phyloP scores from a whole-genome alignment of 192 early-diverging fungal species.

The Lunasporangiospora selenospora region DNA sequence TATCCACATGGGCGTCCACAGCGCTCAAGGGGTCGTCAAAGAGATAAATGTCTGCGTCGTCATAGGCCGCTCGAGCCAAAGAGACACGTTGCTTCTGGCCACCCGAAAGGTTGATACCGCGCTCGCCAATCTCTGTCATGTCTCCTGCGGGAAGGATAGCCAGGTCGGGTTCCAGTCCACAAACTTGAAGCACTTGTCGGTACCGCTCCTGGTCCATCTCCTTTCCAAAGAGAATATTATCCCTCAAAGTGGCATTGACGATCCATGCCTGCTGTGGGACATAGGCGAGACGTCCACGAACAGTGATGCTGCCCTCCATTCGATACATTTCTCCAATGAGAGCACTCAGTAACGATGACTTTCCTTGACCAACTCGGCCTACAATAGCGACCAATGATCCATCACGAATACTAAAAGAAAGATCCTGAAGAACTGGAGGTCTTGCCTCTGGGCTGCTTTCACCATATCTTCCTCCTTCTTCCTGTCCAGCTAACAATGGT shows the following conservation, averaged over 20 bases:
- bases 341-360: slow-evolving; percentile 51
- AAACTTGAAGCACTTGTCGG: slow-evolving; percentile 69
- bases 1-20: slow-evolving; percentile 66
- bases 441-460: no score
- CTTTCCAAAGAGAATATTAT: slow-evolving; percentile 90
- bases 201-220: slow-evolving; percentile 70
- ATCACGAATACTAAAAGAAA: no score
- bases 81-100: slow-evolving; percentile 82
- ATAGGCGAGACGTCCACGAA: slow-evolving; percentile 74
- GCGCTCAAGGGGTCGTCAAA: slow-evolving; percentile 61
- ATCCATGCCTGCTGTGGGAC: slow-evolving; percentile 78
- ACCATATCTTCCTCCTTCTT: no score
- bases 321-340: slow-evolving; percentile 89
- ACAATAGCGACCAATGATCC: slow-evolving; percentile 37
- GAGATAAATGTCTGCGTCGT: slow-evolving; percentile 67
- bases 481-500: neutral
- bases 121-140: slow-evolving; percentile 88
- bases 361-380: slow-evolving; percentile 51
- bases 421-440: no score
- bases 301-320: slow-evolving; percentile 58
- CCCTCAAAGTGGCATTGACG: slow-evolving; percentile 87
- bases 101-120: slow-evolving; percentile 88
- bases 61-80: slow-evolving; percentile 79
- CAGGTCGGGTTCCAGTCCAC: slow-evolving; percentile 83
- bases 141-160: slow-evolving; percentile 86